phyloP scores from a whole-genome alignment of 2,329 filamentous ascomycete genomes.

The Escovopsis sp. region DNA sequence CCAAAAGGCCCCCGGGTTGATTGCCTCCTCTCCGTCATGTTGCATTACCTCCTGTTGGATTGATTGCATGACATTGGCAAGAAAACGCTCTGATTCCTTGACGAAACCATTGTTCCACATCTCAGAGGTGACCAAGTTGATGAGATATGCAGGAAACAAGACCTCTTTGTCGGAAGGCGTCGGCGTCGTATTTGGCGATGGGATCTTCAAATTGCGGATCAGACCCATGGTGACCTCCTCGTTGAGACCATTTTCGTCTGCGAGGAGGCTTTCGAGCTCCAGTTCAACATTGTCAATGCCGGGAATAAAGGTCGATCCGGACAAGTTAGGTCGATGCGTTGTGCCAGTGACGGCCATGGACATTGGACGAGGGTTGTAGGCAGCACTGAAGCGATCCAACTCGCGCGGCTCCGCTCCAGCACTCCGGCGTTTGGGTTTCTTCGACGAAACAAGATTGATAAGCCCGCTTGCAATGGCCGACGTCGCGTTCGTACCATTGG shows the following conservation, averaged over 20 bases:
- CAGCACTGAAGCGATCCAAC: constrained; percentile 76
- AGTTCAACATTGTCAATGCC: constrained; percentile 83
- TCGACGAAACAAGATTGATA: constrained; percentile 92
- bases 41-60: constrained; percentile 99
- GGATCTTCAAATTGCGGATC: constrained; percentile 94
- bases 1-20: constrained; percentile 98
- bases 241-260: constrained; percentile 89
- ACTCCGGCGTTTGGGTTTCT: constrained; percentile 92
- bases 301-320: constrained; percentile 64
- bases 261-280: constrained; percentile 84
- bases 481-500: constrained; percentile 24
- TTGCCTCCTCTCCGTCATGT: constrained; percentile 90
- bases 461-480: constrained; percentile 55
- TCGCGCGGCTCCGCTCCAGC: constrained; percentile 76
- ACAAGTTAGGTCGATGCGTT: constrained; percentile 54
- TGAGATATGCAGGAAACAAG: constrained; percentile 94
- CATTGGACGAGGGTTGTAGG: constrained; percentile 87
- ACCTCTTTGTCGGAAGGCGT: constrained; percentile 97
- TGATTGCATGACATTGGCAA: constrained; percentile 98
- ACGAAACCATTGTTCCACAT: constrained; percentile 99
- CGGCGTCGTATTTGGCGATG: constrained; percentile 70
- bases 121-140: constrained; percentile 96
- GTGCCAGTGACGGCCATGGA: constrained; percentile 77
- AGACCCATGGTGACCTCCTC: constrained; percentile 94
- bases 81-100: constrained; percentile 96